Percentiles rank a stretch among this genome's conserved stretches.
These are phyloP conservation scores for Euphorbia lathyris DNA, from an alignment of 345 rosid genomes.

Conservation along the genomic window DNA sequence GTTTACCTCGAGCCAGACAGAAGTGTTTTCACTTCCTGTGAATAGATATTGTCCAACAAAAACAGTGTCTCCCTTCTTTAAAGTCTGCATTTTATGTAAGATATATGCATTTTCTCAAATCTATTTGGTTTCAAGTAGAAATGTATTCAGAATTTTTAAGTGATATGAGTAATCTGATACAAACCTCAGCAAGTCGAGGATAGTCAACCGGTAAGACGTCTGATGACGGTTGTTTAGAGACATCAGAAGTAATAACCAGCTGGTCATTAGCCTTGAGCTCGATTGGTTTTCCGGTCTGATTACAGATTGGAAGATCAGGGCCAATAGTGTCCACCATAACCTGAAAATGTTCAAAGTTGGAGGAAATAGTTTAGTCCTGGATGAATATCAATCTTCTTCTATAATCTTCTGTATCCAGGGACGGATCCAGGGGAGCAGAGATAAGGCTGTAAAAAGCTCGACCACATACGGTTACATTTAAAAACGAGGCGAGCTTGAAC, in stretches of 20 bases:
- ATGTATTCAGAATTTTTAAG: no score
- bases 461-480: no score
- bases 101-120: no score
- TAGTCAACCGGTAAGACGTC: constrained; percentile 28
- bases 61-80: constrained; percentile 34
- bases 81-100: constrained; percentile 24
- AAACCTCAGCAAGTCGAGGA: constrained; percentile 30
- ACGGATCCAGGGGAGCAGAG: no score
- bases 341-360: constrained; percentile 17
- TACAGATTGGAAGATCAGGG: constrained; percentile 34
- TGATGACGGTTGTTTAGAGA: constrained; percentile 23
- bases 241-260: constrained; percentile 27
- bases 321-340: constrained; percentile 40
- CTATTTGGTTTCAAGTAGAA: no score
- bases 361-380: background rate
- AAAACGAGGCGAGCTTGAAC: no score
- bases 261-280: constrained; percentile 26
- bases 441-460: no score
- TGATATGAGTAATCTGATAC: background rate
- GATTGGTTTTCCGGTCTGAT: constrained; percentile 25
- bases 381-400: no score
- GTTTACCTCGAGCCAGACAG: constrained; percentile 37
- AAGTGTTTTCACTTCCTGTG: constrained; percentile 33
- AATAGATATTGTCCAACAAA: constrained; percentile 40
- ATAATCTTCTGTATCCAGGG: no score